A percentile compares a stretch with the other conserved stretches of the same genome.
Evolutionary conservation across 2,329 filamentous ascomycete species (phyloP).

Genomic region (Albophoma yamanashiensis): DNA sequence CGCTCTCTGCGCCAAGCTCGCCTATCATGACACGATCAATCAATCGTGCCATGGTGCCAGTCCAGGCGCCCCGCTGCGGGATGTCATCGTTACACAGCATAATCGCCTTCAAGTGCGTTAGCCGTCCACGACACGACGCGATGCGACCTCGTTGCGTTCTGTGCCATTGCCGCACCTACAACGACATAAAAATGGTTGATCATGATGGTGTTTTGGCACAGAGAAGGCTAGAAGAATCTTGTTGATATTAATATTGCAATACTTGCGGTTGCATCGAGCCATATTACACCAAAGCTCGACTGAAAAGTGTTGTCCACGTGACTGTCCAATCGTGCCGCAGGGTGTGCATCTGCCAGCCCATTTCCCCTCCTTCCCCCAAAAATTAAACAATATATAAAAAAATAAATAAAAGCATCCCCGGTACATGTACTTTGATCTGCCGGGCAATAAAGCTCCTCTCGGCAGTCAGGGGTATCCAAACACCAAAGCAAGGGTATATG

Average conservation of each 20-base stretch:
- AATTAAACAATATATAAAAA: too few relatives aligned
- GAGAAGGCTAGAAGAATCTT: background rate
- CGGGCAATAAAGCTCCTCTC: background rate
- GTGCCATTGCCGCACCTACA: background rate
- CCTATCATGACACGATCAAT: too few relatives aligned
- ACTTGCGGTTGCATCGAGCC: background rate
- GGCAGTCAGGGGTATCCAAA: background rate
- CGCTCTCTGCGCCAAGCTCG: background rate
- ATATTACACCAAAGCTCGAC: background rate
- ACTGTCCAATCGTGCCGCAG: background rate
- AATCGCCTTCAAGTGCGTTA: background rate
- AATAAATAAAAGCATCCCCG: background rate
- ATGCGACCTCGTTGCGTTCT: too few relatives aligned
- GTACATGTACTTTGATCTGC: background rate
- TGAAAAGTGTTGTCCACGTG: background rate
- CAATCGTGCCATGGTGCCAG: too few relatives aligned
- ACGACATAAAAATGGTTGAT: too few relatives aligned
- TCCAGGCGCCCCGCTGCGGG: too few relatives aligned
- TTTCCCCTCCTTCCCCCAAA: too few relatives aligned
- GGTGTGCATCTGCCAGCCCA: background rate
- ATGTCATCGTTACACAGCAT: background rate
- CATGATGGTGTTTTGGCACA: too few relatives aligned
- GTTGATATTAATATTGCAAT: background rate
- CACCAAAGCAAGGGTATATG: background rate
- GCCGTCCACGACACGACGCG: background rate